Evolutionary conservation across 495 filamentous ascomycete species (phyloP), one percentile per base, ranked within the genome.

Genomic region (Penicillium samsonianum): DNA sequence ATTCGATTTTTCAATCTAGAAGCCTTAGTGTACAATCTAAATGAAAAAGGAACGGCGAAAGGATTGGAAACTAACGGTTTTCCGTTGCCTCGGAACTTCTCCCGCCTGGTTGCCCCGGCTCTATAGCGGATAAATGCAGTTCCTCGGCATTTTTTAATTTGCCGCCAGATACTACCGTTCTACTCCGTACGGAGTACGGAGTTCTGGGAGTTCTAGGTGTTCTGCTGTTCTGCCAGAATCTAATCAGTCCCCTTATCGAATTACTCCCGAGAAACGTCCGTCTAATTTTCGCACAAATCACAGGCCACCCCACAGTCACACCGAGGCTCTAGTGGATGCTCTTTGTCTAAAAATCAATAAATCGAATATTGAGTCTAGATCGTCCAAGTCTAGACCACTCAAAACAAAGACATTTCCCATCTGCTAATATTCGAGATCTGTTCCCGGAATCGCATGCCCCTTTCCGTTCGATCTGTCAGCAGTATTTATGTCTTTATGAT

Each of bases 251-350:
- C 37, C 20, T 51, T 19, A 40, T 14, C 20, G 35, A 17, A 10
- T 16, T 19, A 19, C 19, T 23, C 11, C 38, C 23, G 25, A 41
- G 22, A 9, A 38, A 49, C 16, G 9, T 5, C 48, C 48, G 31
- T 50, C 16, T 35, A 2, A n/a, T 55, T 55, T 54, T 62, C 22
- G 50, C 60, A 37, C 60, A 40, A 62, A 62, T 62, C 59, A 62
- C 4, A 16, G 14, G 12, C 46, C 16, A 11, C 31, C 23, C 30
- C 33, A 37, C 20, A 47, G 22, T 19, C 41, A 11, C 50, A n/a
- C 37, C 35, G 48, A 26, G 28, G 33, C 50, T 20, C 38, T 19
- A 31, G 31, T 38, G 33, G 48, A 40, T 26, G 30, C 11, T 23
- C 46, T 48, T 48, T 48, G 28, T 51, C 26, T 23, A n/a, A 23